A percentile compares a stretch with the other conserved stretches of the same genome.
Evolutionary conservation across 768 basidiomycete species (phyloP).

Genomic region (Termitomyces sp.): DNA sequence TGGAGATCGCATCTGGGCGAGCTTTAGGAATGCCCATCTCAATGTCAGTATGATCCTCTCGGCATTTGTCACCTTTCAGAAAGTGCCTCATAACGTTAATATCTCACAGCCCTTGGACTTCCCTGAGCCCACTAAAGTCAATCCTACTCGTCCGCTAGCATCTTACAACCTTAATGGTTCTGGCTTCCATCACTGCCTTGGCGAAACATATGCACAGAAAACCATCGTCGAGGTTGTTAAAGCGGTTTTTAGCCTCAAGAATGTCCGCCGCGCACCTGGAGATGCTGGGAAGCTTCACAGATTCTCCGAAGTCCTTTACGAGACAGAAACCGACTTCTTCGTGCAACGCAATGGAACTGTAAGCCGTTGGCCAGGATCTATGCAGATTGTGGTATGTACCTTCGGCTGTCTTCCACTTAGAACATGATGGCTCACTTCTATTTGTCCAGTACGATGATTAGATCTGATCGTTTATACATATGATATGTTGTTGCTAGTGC

Average conservation of each 20-base stretch:
- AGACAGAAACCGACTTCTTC: constrained; percentile 34
- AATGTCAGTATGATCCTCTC: constrained; percentile 27
- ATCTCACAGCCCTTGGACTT: constrained; percentile 35
- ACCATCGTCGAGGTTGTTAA: constrained; percentile 36
- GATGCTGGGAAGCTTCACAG: constrained; percentile 36
- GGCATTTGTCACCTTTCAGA: constrained; percentile 15
- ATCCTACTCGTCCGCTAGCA: constrained; percentile 35
- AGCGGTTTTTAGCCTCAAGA: constrained; percentile 43
- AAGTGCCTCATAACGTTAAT: not conserved
- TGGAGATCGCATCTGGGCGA: constrained; percentile 39
- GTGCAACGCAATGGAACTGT: constrained; percentile 31
- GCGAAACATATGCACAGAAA: constrained; percentile 32
- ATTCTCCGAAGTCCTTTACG: constrained; percentile 27
- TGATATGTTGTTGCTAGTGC: too few relatives aligned
- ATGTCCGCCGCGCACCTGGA: constrained; percentile 45
- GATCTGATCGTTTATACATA: too few relatives aligned
- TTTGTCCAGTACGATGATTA: not conserved
- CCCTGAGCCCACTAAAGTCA: constrained; percentile 36
- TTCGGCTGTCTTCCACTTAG: not conserved
- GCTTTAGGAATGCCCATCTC: constrained; percentile 43
- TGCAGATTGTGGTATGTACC: constrained; percentile 30
- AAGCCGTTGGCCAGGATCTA: constrained; percentile 36
- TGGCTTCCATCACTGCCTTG: constrained; percentile 42
- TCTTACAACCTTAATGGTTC: constrained; percentile 30
- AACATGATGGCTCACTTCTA: not conserved